Evolutionary conservation across 768 basidiomycete genomes (phyloP), one percentile per base, ranked within the genome.

Genomic region (Auricularia cornea): DNA sequence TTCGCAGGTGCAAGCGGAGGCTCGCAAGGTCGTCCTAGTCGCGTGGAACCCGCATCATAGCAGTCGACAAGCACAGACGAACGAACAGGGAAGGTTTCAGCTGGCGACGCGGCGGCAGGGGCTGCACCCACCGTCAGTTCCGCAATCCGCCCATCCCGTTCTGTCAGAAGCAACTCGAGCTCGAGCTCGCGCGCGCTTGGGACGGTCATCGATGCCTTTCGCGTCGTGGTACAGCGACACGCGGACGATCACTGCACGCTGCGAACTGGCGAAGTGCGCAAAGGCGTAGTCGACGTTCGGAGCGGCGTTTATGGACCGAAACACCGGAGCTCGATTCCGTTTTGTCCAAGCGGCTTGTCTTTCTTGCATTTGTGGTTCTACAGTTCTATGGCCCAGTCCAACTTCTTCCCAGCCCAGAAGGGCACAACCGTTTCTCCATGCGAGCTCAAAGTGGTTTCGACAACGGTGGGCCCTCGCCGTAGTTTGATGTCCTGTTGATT

Each of bases 151-250:
- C 78, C 78, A 74, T 94, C 90, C 70, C 89, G 83, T 71, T 86
- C 81, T 68, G 89, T 80, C n/a, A 93, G 77, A 16, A 89, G 80
- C 31, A 84, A 81, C 75, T 94, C 92, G 48, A 94, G 85, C 73
- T 92, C 89, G 65, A 91, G 78, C 75, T 93, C 90, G 73, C 91
- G 81, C 60, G 84, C 75, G 54, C 86, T 82, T 26, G 91, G 92
- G 35, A 90, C 75, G 65, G 85, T 83, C 88, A 90, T 90, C 44
- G 44, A 48, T 48, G 10, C 20, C 44, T 48, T 18, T 18, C 44
- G 44, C 16, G 44, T 38, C 35, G 35, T 38, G 44, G 20, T 48
- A 48, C 44, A 18, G 44, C 44, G 44, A 48, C 44, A 1, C 38
- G 38, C 44, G 20, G 23, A 18, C 20, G 23, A 18, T 23, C 20